Base-by-base conservation (phyloP, 202 grass and related monocot genomes). In the Eragrostis tef region DNA sequence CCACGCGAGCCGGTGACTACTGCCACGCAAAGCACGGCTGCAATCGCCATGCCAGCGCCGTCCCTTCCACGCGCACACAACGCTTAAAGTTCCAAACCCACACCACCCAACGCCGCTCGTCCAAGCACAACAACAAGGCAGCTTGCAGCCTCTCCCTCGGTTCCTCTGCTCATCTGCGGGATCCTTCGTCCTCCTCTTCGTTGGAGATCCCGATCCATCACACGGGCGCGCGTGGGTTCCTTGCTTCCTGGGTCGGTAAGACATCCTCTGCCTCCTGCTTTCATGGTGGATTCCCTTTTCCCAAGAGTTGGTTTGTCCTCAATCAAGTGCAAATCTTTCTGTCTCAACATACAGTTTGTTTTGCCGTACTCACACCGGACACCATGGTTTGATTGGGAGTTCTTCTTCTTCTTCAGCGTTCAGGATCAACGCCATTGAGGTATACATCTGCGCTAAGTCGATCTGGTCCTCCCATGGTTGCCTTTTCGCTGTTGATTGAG, bases 191-290 rank as follows among this genome's bases (percentile, higher is more conserved):
- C 31, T 36, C 63, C 7, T 20, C 39, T 15, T n/a, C 36, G 12
- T 13, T 42, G 56, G 43, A 45, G 20, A 3, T 26, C 43, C 71
- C 29, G 29, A 0, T 21, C 52, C 17, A 16, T 14, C 20, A 41
- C 13, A n/a, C 31, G 17, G 6, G 12, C 44, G 48, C 3, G 34
- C 49, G 70, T 47, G 73, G 56, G 17, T 77, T 45, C 74, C 57
- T 77, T 77, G 2, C 74, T 48, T 77, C 43, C 16, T 48, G 24
- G 2, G 58, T 24, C 31, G 43, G 74, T 64, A 64, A 64, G 74
- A 46, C 22, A n/a, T 63, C 42, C 22, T 63, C 22, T 63, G 9
- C 49, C 14, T 46, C n/a, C n/a, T 16, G 52, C 34, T 61, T 48
- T 21, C 63, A 48, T 24, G 22, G 47, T 12, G 14, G 58, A 31